Percentiles rank a stretch among this genome's conserved stretches.
phyloP scores from a whole-genome alignment of 805 yeast species.

The Wickerhamiella sergipiensis region DNA sequence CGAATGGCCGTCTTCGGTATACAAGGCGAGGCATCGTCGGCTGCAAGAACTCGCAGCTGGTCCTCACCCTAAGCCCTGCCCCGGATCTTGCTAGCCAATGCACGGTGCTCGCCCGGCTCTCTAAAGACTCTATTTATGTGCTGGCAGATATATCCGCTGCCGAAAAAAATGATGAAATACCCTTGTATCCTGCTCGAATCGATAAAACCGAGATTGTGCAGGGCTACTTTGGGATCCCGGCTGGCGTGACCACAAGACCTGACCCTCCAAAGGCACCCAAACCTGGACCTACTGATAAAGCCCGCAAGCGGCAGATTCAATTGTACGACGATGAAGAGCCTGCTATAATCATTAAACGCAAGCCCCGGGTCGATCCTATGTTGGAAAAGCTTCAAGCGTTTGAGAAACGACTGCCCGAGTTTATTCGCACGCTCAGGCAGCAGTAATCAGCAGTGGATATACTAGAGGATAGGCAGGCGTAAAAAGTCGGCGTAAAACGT shows the following conservation, averaged over 20 bases:
- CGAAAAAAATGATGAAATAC: conserved; percentile 33
- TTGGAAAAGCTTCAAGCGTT: background rate
- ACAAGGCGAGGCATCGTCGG: conserved; percentile 43
- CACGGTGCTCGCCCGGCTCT: conserved; percentile 44
- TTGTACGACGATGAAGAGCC: conserved; percentile 28
- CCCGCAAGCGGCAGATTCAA: conserved; percentile 8
- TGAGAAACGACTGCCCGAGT: background rate
- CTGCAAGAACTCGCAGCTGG: conserved; percentile 31
- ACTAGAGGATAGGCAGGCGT: no score
- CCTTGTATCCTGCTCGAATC: conserved; percentile 40
- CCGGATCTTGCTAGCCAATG: conserved; percentile 32
- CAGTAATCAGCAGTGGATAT: no score
- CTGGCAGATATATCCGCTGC: conserved; percentile 29
- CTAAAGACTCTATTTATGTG: conserved; percentile 37
- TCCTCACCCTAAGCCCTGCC: conserved; percentile 36
- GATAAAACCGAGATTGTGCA: conserved; percentile 29
- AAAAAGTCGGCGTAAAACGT: no score
- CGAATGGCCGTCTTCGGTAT: conserved; percentile 38
- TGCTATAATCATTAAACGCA: background rate
- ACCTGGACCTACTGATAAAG: background rate
- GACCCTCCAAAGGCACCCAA: no score
- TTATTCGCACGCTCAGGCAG: background rate
- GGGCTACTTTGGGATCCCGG: conserved; percentile 37
- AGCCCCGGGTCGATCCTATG: background rate
- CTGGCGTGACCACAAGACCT: background rate